phyloP scores from a whole-genome alignment of 1,284 basidiomycete species.

The Neonothopanus nambi region DNA sequence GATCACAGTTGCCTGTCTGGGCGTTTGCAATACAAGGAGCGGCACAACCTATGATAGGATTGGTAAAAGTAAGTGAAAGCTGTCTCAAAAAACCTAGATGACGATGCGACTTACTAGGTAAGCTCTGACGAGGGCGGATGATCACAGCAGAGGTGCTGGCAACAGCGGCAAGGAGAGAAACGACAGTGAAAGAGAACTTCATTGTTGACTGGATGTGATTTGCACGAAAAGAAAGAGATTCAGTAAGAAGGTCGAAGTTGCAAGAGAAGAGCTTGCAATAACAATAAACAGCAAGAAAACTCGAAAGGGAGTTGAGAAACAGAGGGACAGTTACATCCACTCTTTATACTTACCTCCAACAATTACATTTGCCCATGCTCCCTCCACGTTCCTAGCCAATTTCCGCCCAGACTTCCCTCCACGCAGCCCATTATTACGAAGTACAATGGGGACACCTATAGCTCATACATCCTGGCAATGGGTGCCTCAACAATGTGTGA shows the following conservation, averaged over 20 bases:
- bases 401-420: too few species aligned
- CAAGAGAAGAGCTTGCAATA: slow-evolving; percentile 12
- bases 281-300: slow-evolving; percentile 2
- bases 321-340: background rate
- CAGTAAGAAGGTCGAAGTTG: slow-evolving; percentile 9
- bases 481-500: background rate
- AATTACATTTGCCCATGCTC: background rate
- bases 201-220: background rate
- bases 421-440: too few species aligned
- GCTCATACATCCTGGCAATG: too few species aligned
- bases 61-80: background rate
- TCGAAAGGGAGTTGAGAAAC: slow-evolving; percentile 8
- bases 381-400: background rate
- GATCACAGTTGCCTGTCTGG: slow-evolving; percentile 40
- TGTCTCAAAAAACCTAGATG: slow-evolving; percentile 8
- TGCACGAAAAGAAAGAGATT: background rate
- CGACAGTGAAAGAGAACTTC: slow-evolving; percentile 7
- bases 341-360: slow-evolving; percentile 1
- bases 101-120: slow-evolving; percentile 33
- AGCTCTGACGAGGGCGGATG: slow-evolving; percentile 25
- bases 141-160: slow-evolving; percentile 7
- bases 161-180: slow-evolving; percentile 12
- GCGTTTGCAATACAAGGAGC: slow-evolving; percentile 43
- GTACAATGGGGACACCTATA: too few species aligned
- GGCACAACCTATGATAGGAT: slow-evolving; percentile 45